Percentiles rank a stretch among this genome's conserved stretches.
phyloP scores from a whole-genome alignment of 2,329 filamentous ascomycete species.

The Polytolypa hystricis region DNA sequence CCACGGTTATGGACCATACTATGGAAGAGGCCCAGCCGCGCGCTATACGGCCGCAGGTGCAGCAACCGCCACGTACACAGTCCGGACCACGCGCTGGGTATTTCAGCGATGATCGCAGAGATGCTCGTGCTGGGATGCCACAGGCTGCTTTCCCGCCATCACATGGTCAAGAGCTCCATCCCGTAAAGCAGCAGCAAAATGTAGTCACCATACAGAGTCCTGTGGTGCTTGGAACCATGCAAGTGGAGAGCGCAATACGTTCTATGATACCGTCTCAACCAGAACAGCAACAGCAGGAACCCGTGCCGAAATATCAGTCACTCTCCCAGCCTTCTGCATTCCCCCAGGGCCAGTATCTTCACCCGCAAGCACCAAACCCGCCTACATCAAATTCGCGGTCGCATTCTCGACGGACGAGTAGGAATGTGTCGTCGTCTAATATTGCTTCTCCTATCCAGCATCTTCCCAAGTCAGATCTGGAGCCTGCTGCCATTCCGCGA shows the following conservation, averaged over 20 bases:
- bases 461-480: conserved; percentile 7
- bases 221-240: neutral
- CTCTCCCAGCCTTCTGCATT: conserved; percentile 9
- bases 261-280: conserved; percentile 1
- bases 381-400: conserved; percentile 5
- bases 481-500: conserved; percentile 2
- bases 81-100: conserved; percentile 35
- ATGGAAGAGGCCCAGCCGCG: conserved; percentile 25
- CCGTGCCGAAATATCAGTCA: conserved; percentile 7
- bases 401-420: conserved; percentile 12
- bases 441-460: conserved; percentile 10
- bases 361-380: conserved; percentile 9
- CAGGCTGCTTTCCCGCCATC: conserved; percentile 2
- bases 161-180: conserved; percentile 6
- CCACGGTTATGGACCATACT: conserved; percentile 18
- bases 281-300: conserved; percentile 6
- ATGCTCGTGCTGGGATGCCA: conserved; percentile 14
- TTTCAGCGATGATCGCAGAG: conserved; percentile 32
- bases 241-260: conserved; percentile 3
- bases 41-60: conserved; percentile 21
- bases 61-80: conserved; percentile 20
- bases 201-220: neutral
- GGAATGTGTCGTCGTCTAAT: conserved; percentile 7
- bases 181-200: conserved; percentile 6
- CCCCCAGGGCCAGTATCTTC: conserved; percentile 24